These are phyloP conservation scores for Ustilago esculenta DNA, from an alignment of 1,284 basidiomycete genomes.

Conservation along the genomic window DNA sequence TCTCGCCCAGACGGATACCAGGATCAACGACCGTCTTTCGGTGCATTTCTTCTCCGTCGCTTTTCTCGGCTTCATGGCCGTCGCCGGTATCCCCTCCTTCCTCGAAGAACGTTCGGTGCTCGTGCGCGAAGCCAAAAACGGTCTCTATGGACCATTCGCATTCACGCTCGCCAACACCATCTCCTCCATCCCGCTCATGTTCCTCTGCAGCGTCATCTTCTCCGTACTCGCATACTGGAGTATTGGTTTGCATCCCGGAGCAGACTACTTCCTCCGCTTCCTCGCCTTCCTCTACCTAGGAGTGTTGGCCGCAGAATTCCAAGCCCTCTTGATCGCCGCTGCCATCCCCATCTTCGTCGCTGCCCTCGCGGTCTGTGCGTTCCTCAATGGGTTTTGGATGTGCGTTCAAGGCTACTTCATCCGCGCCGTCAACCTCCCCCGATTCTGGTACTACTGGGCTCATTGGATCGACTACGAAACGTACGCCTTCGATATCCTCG, in stretches of 20 bases:
- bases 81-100: slow-evolving; percentile 68
- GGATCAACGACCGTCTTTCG: slow-evolving; percentile 67
- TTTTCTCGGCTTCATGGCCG: slow-evolving; percentile 72
- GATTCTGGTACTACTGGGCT: slow-evolving; percentile 74
- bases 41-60: slow-evolving; percentile 69
- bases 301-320: slow-evolving; percentile 73
- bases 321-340: slow-evolving; percentile 72
- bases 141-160: slow-evolving; percentile 63
- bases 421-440: slow-evolving; percentile 70
- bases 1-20: slow-evolving; percentile 67
- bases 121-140: slow-evolving; percentile 67
- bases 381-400: slow-evolving; percentile 77
- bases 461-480: slow-evolving; percentile 70
- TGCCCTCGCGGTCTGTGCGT: slow-evolving; percentile 72
- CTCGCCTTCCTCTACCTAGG: slow-evolving; percentile 73
- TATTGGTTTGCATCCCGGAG: slow-evolving; percentile 71
- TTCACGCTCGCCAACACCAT: slow-evolving; percentile 62
- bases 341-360: slow-evolving; percentile 74
- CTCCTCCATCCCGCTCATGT: slow-evolving; percentile 67
- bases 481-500: slow-evolving; percentile 70
- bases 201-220: slow-evolving; percentile 62
- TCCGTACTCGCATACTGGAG: slow-evolving; percentile 66
- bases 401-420: slow-evolving; percentile 68
- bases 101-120: slow-evolving; percentile 69
- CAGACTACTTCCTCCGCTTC: slow-evolving; percentile 72